Conservation (phyloP, 1,139 yeast genomes). For the Sugiyamaella pinicola region DNA sequence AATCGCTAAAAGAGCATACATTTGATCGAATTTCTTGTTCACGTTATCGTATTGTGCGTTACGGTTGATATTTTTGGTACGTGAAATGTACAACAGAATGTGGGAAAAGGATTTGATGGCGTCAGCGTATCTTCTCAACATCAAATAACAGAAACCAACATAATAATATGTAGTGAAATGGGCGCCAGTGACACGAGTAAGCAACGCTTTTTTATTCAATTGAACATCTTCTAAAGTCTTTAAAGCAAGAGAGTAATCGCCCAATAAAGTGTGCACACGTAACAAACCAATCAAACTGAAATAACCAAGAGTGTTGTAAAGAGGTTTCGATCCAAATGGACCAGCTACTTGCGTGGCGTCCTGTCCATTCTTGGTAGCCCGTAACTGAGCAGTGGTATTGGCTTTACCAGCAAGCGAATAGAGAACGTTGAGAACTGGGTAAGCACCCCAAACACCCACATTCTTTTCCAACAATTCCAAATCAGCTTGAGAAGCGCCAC, state of each 20-base stretch:
- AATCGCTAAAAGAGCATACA: slow-evolving; percentile 53
- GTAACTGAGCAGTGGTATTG: slow-evolving; percentile 48
- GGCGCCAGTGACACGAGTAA: slow-evolving; percentile 50
- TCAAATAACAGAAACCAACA: slow-evolving; percentile 53
- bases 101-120: slow-evolving; percentile 53
- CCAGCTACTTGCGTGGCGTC: slow-evolving; percentile 47
- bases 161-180: slow-evolving; percentile 55
- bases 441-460: slow-evolving; percentile 51
- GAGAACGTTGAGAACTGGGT: slow-evolving; percentile 51
- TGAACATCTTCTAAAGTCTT: slow-evolving; percentile 52
- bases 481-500: slow-evolving; percentile 38
- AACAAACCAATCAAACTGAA: slow-evolving; percentile 52
- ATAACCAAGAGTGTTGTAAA: slow-evolving; percentile 53
- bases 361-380: slow-evolving; percentile 43
- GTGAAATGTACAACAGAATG: slow-evolving; percentile 49
- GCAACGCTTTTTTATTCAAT: slow-evolving; percentile 49
- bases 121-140: slow-evolving; percentile 53
- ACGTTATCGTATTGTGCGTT: slow-evolving; percentile 51
- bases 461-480: slow-evolving; percentile 45
- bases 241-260: slow-evolving; percentile 52
- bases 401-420: slow-evolving; percentile 52
- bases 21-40: slow-evolving; percentile 53
- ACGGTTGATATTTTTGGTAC: slow-evolving; percentile 49
- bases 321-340: slow-evolving; percentile 47
- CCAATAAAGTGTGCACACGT: slow-evolving; percentile 52